Evolutionary conservation across 1,284 basidiomycete species (phyloP).

Genomic region (Malassezia vespertilionis): DNA sequence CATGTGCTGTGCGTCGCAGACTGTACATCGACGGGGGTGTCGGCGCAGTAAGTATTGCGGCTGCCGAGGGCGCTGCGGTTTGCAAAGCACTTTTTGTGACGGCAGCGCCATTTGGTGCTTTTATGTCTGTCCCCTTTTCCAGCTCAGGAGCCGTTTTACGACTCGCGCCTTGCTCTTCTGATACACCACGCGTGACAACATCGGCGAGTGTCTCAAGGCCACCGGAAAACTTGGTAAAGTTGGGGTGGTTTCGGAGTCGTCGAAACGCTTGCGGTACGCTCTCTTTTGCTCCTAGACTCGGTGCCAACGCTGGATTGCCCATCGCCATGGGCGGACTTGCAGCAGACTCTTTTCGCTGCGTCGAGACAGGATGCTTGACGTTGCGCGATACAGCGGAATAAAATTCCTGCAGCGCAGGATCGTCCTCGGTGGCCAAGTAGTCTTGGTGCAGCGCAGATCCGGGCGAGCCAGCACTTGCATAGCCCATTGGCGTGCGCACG

Average conservation of each 20-base stretch:
- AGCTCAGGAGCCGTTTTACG: too few species aligned
- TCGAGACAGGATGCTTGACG: slow-evolving; percentile 1
- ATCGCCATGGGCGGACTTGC: not conserved
- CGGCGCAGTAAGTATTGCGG: not conserved
- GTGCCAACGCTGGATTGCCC: not conserved
- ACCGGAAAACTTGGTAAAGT: slow-evolving; percentile 32
- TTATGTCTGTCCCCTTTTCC: not conserved
- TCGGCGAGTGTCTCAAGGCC: slow-evolving; percentile 43
- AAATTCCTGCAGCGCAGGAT: slow-evolving; percentile 10
- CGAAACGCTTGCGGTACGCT: slow-evolving; percentile 36
- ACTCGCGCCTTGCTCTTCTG: too few species aligned
- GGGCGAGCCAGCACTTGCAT: too few species aligned
- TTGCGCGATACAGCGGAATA: slow-evolving; percentile 8
- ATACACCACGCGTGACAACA: slow-evolving; percentile 31
- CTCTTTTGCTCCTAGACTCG: slow-evolving; percentile 9
- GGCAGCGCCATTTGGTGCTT: too few species aligned
- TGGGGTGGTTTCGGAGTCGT: slow-evolving; percentile 39
- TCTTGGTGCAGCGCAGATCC: too few species aligned
- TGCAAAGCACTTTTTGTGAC: too few species aligned
- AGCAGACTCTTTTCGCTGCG: slow-evolving; percentile 1
- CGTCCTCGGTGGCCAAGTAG: too few species aligned
- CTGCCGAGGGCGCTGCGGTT: too few species aligned
- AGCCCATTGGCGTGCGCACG: too few species aligned
- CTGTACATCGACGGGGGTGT: not conserved
- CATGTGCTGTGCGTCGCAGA: not conserved